Evolutionary conservation across 768 basidiomycete genomes (phyloP), one percentile per base, ranked within the genome.

Genomic region (Amanita thiersii): DNA sequence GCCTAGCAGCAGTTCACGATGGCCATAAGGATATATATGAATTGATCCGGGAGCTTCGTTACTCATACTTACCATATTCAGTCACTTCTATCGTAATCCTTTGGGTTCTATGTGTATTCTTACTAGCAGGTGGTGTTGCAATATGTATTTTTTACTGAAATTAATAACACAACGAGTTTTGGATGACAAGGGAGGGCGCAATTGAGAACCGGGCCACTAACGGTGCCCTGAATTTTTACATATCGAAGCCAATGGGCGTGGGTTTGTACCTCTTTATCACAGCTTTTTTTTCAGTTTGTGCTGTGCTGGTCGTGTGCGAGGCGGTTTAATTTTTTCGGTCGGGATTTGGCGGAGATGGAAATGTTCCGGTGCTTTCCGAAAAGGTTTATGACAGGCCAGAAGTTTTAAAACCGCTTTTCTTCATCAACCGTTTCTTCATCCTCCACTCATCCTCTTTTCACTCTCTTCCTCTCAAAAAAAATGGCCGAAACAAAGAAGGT

Each of bases 401-500:
- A 72, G 66, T 68, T 73, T 73, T 77, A 69, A 66, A 40, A 20
- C 36, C 34, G 30, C 37, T 59, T 52, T 53, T 60, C 49, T 56
- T 53, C 52, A 56, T 52, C 49, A 53, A 53, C 62, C 61, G 59
- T 65, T 63, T 61, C 68, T 62, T 64, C 66, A 60, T 70, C 73
- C 72, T 65, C 76, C 71, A 72, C 70, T 73, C 73, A 64, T 63
- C 55, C 53, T 56, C 63, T 60, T 57, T 61, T 58, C 58, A 60
- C 57, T 58, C 61, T 60, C 54, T 56, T 56, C 58, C 59, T 58
- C 60, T 51, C 53, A 54, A 20, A 39, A 69, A 78, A 77, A 82
- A 88, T 91, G 89, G 73, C 86, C 68, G 84, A 88, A 46, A 64
- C 49, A 39, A 84, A 82, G 75, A 93, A 73, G 77, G 72, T 71